Evolutionary conservation across 768 basidiomycete species (phyloP).

Genomic region (Russula emetica): DNA sequence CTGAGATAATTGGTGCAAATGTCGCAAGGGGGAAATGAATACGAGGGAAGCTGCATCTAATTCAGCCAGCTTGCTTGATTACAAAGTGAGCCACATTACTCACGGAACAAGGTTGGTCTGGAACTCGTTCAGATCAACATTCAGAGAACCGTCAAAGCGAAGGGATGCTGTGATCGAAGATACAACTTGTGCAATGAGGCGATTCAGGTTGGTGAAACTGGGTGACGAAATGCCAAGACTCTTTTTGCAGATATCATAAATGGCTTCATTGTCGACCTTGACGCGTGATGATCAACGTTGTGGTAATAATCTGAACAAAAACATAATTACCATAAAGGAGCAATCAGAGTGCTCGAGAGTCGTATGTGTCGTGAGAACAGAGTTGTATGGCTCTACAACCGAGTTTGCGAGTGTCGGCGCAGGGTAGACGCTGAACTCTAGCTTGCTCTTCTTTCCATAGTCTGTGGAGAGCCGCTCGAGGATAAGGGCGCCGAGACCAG

Average conservation of each 20-base stretch:
- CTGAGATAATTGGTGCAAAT: slow-evolving; percentile 62
- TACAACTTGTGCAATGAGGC: slow-evolving; percentile 63
- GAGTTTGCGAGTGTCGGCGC: slow-evolving; percentile 92
- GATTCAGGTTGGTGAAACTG: slow-evolving; percentile 61
- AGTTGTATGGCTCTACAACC: slow-evolving; percentile 99
- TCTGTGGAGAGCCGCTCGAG: slow-evolving; percentile 96
- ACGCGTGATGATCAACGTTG: background rate
- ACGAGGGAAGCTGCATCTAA: slow-evolving; percentile 47
- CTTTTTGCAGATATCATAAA: slow-evolving; percentile 60
- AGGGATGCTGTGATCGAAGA: slow-evolving; percentile 45
- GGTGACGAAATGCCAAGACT: slow-evolving; percentile 56
- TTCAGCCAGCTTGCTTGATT: background rate
- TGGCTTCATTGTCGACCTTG: slow-evolving; percentile 58
- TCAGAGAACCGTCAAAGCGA: slow-evolving; percentile 62
- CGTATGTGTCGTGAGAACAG: slow-evolving; percentile 95
- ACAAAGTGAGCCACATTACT: slow-evolving; percentile 26
- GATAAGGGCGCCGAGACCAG: slow-evolving; percentile 96
- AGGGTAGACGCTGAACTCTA: slow-evolving; percentile 98
- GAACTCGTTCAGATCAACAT: slow-evolving; percentile 69
- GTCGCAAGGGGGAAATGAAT: slow-evolving; percentile 69
- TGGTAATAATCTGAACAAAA: background rate
- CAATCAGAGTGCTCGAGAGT: slow-evolving; percentile 99
- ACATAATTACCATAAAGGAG: slow-evolving; percentile 83
- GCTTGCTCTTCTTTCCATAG: slow-evolving; percentile 99
- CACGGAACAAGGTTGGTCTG: slow-evolving; percentile 65